phyloP scores from a whole-genome alignment of 306 rosid genomes.

The Albizia julibrissin region DNA sequence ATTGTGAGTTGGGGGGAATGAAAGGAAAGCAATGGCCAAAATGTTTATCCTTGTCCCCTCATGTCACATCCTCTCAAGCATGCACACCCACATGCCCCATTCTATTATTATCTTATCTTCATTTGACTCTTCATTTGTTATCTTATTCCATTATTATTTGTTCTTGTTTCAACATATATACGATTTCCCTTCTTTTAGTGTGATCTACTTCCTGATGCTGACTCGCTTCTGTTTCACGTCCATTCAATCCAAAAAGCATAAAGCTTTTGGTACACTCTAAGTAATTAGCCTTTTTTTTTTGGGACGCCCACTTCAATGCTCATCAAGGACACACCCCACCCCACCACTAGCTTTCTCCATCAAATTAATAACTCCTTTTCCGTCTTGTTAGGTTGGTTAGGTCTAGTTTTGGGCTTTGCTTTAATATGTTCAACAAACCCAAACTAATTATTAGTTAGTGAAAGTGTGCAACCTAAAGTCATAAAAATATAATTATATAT shows the following conservation, averaged over 20 bases:
- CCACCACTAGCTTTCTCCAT: neutral
- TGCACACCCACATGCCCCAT: conserved; percentile 48
- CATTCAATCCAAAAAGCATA: neutral
- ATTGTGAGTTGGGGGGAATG: neutral
- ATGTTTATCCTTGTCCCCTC: conserved; percentile 50
- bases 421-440: neutral
- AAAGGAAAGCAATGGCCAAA: conserved; percentile 3
- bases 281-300: neutral
- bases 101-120: conserved; percentile 40
- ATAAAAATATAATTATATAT: neutral
- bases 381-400: neutral
- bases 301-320: neutral
- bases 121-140: conserved; percentile 62
- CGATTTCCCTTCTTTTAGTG: conserved; percentile 8
- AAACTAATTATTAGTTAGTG: neutral
- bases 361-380: neutral
- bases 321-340: neutral
- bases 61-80: conserved; percentile 24
- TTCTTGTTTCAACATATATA: neutral
- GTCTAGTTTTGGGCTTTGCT: neutral
- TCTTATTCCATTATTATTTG: conserved; percentile 20
- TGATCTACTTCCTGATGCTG: conserved; percentile 31
- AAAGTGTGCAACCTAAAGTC: too few relatives aligned
- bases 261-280: neutral
- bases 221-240: conserved; percentile 14